Evolutionary conservation across 257 asterid species (phyloP).

Genomic region (Solanum microdontum): DNA sequence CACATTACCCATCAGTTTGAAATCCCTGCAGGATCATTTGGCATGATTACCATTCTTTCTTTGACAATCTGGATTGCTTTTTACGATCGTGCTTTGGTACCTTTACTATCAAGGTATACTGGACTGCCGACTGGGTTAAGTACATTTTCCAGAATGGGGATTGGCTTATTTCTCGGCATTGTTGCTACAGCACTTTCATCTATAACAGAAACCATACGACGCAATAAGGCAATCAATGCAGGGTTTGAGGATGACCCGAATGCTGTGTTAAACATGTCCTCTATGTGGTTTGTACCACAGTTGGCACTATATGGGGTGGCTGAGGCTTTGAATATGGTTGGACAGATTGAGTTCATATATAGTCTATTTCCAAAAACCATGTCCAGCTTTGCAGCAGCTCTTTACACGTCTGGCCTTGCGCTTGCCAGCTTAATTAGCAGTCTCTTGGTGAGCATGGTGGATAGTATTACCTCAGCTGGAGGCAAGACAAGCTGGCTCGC

Average conservation of each 20-base stretch:
- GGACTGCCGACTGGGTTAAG: neutral
- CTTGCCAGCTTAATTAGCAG: neutral
- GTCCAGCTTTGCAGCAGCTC: conserved; percentile 14
- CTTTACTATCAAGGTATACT: neutral
- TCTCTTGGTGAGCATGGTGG: conserved; percentile 5
- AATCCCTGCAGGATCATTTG: conserved; percentile 16
- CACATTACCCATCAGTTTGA: conserved; percentile 1
- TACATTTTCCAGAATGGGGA: conserved; percentile 2
- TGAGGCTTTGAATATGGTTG: conserved; percentile 7
- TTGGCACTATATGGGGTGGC: neutral
- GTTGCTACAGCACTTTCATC: conserved; percentile 1
- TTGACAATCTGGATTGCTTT: conserved; percentile 5
- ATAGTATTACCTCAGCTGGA: neutral
- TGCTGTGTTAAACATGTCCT: conserved; percentile 1
- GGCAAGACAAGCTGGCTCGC: conserved; percentile 9
- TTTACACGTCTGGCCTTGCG: neutral
- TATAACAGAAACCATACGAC: conserved; percentile 5
- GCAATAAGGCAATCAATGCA: neutral
- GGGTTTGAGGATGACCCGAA: conserved; percentile 2
- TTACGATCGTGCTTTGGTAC: conserved; percentile 2
- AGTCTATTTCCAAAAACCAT: conserved; percentile 6
- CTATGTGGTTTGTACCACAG: conserved; percentile 12
- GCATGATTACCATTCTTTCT: neutral
- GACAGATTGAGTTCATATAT: conserved; percentile 10
- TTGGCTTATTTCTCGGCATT: neutral